phyloP scores from a whole-genome alignment of 2,329 filamentous ascomycete genomes.

The Xylaria sp. region DNA sequence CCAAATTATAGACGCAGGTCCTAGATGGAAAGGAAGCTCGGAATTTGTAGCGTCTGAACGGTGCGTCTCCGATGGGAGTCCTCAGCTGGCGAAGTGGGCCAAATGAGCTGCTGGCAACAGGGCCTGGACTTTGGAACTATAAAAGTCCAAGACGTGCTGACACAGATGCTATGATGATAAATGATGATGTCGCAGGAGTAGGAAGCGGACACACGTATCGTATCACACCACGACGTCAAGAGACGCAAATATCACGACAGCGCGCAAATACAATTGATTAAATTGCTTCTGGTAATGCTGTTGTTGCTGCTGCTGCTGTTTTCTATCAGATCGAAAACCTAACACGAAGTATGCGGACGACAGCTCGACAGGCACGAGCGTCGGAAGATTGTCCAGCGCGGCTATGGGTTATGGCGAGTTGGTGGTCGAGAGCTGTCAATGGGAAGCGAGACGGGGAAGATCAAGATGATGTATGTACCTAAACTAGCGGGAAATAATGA shows the following conservation, averaged over 20 bases:
- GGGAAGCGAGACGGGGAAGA: background rate
- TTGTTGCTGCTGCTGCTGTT: background rate
- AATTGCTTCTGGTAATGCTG: background rate
- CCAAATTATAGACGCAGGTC: constrained; percentile 1
- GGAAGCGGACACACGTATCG: constrained; percentile 11
- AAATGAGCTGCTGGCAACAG: constrained; percentile 17
- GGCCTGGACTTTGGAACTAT: constrained; percentile 20
- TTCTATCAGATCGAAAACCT: constrained; percentile 7
- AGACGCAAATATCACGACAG: constrained; percentile 14
- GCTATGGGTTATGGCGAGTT: background rate
- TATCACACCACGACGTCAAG: constrained; percentile 8
- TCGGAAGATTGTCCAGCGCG: background rate
- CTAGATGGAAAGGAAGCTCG: background rate
- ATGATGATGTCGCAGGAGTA: constrained; percentile 11
- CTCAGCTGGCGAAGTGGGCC: constrained; percentile 23
- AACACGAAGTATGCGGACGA: background rate
- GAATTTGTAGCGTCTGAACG: constrained; percentile 16
- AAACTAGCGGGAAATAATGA: background rate
- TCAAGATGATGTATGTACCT: background rate
- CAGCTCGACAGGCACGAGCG: background rate
- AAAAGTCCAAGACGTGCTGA: constrained; percentile 15
- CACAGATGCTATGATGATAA: constrained; percentile 4
- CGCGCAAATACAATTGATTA: constrained; percentile 10
- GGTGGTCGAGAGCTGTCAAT: background rate
- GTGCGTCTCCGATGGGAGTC: constrained; percentile 24